Evolutionary conservation across 2,329 filamentous ascomycete genomes (phyloP), one percentile per base, ranked within the genome.

Genomic region (Monosporascus sp.): DNA sequence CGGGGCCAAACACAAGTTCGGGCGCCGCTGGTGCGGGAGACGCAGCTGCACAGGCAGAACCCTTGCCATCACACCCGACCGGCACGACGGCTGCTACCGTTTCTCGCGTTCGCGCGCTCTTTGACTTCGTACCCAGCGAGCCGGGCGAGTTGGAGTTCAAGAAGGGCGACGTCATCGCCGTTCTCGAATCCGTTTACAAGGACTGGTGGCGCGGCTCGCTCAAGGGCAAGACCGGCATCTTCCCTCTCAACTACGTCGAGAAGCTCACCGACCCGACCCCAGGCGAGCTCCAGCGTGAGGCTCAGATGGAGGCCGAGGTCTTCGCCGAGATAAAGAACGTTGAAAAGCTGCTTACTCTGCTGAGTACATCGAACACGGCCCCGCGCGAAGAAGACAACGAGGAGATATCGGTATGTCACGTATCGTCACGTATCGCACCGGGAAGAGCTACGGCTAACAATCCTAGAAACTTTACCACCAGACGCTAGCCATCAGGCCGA

Each of bases 151-250:
- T 99, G 57, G 91, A 96, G 62, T 99, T 99, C 71, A 88, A 92
- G 62, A 96, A 96, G 74, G 93, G 94, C 27, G 94, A 99, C 68
- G 88, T 97, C 41, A 99, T 99, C 70, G 93, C 94, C 1, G 94
- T 99, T 17, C 79, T 99, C 41, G 94, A 97, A 72, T 97, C 92
- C 1, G 94, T 97, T 2, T 99, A 95, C 76, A 99, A 97, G 72
- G 94, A 99, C 71, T 99, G 94, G 94, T 99, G 94, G 94, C 93
- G 96, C 63, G 94, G 94, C 1, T 96, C 92, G 43, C 76, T 99
- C 55, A 86, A 92, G 67, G 94, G 94, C 20, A 91, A 97, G 71
- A 97, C 91, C 7, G 94, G 94, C 63, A 99, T 99, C 60, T 99
- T 99, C 72, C 94, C 94, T 7, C 81, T 99, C 60, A 99, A 99